These are phyloP conservation scores for Pythium pyrilobum DNA, from an alignment of 352 stramenopile species.

Conservation along the genomic window DNA sequence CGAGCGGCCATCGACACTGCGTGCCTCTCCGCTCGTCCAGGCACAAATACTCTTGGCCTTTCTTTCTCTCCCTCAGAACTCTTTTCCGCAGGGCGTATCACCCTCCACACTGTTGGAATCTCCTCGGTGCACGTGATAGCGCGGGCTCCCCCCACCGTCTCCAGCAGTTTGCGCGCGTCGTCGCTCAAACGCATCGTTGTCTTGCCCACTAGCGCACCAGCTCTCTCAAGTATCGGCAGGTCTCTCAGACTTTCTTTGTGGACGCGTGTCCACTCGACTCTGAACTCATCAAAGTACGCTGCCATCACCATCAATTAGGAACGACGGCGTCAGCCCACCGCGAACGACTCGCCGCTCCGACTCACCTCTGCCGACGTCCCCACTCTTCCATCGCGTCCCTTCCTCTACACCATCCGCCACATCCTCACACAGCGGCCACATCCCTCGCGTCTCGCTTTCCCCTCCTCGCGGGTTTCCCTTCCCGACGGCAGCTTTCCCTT, in stretches of 20 bases:
- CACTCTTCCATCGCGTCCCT: neutral
- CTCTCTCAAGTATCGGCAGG: neutral
- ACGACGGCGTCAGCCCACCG: neutral
- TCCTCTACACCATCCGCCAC: neutral
- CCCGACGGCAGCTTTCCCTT: neutral
- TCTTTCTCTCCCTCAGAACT: too few species aligned
- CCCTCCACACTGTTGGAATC: too few species aligned
- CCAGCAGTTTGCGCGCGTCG: neutral
- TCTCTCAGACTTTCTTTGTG: neutral
- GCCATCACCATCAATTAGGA: too few species aligned
- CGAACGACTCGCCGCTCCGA: neutral
- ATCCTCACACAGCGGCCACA: constrained; percentile 15
- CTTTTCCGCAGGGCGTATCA: too few species aligned
- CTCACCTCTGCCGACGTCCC: neutral
- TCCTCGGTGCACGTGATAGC: too few species aligned
- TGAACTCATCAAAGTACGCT: constrained; percentile 7
- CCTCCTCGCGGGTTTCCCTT: neutral
- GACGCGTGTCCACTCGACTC: neutral
- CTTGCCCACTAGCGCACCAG: neutral
- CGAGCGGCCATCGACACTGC: too few species aligned
- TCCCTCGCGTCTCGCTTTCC: neutral
- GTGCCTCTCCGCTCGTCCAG: too few species aligned
- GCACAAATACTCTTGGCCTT: too few species aligned
- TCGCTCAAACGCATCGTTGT: neutral
- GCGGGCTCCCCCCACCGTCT: too few species aligned